Evolutionary conservation across 176 grass and related monocot genomes (phyloP).

Genomic region (Neostapfia colusana): DNA sequence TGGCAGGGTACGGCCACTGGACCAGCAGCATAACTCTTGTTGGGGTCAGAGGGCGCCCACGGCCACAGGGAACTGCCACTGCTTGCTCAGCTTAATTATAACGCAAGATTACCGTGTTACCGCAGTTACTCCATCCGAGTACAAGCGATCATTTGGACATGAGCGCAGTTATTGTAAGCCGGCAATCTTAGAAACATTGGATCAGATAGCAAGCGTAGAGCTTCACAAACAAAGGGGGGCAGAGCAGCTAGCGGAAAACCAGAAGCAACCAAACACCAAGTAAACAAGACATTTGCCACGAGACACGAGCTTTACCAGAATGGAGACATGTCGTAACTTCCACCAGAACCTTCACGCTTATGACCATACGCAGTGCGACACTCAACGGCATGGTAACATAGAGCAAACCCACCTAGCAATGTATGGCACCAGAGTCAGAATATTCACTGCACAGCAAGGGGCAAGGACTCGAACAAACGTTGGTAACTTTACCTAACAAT

Average conservation of each 20-base stretch:
- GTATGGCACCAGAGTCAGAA: neutral
- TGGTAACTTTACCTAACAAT: conserved; percentile 10
- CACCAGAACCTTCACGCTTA: conserved; percentile 1
- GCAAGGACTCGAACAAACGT: neutral
- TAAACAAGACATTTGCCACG: neutral
- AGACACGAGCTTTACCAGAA: conserved; percentile 26
- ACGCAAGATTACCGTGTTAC: too few relatives aligned
- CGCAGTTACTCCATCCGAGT: too few relatives aligned
- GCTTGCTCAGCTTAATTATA: too few relatives aligned
- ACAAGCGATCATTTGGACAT: too few relatives aligned
- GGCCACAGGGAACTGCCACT: too few relatives aligned
- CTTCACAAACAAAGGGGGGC: neutral
- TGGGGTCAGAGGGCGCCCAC: neutral
- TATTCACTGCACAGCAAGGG: neutral
- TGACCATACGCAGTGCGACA: conserved; percentile 2
- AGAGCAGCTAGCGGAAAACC: neutral
- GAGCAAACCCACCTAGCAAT: conserved; percentile 15
- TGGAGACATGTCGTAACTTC: neutral
- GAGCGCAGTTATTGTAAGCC: neutral
- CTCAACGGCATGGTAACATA: neutral
- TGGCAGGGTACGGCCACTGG: too few relatives aligned
- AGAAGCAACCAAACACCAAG: conserved; percentile 6
- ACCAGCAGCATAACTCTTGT: neutral
- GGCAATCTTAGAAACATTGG: neutral
- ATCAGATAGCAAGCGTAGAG: conserved; percentile 4